Evolutionary conservation across 164 flowering plant genomes (phyloP), one percentile per base, ranked within the genome.

Genomic region (Magnolia kwangsiensis): DNA sequence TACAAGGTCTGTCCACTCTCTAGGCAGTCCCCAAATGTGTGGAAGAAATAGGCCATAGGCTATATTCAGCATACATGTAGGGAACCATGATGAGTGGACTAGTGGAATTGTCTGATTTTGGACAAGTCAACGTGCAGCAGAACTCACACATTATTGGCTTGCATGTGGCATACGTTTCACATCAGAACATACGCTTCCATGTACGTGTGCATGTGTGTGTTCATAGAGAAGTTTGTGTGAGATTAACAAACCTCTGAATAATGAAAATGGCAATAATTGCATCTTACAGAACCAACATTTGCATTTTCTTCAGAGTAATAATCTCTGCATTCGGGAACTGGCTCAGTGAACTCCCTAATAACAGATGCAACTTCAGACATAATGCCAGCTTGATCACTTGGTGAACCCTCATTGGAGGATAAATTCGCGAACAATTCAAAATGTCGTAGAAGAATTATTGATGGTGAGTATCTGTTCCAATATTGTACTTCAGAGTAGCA

Each of bases 361-460:
- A 89, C 84, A 79, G 94, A 87, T 81, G 96, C 94, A 82, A 91
- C 85, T 87, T 93, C 98, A 74, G 89, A 84, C 51, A 82, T 77
- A 19, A 88, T 78, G 37, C 97, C 98, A 79, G 80, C 82, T 82
- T 89, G 91, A 86, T 89, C 97, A 84, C 83, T 77, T 50, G 83
- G 78, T 71, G 88, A 83, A 71, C 93, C 90, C 80, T 91, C 98
- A 20, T 81, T 78, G 69, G 98, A 85, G 10, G 78, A 84, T 70
- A 87, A 73, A 80, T 85, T 83, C 27, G 85, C 84, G 72, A 92
- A 92, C 76, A 85, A 90, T 75, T 92, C 95, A 85, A 93, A 93
- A 84, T 89, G 96, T 65, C 90, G 98, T 27, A 95, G 92, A 73
- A 95, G 92, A 82, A 95, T 89, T 80, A 95, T 87, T 69, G 97